These are phyloP conservation scores for Linderina pennispora DNA, from an alignment of 192 early-diverging fungal genomes.

Conservation along the genomic window DNA sequence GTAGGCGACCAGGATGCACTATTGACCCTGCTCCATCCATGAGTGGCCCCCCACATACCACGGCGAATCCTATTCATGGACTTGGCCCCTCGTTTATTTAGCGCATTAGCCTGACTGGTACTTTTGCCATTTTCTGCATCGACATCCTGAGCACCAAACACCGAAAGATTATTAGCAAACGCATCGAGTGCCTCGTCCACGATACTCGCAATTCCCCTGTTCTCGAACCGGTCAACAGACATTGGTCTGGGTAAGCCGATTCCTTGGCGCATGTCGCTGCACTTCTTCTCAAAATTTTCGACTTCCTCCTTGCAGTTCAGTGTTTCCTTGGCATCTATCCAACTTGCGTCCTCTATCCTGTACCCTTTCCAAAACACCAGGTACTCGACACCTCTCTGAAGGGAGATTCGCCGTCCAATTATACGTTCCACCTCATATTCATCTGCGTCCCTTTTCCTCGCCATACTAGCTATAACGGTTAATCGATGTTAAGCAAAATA, in stretches of 20 bases:
- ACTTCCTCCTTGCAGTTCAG: background rate
- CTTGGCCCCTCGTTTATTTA: no score
- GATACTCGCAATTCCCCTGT: background rate
- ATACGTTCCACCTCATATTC: background rate
- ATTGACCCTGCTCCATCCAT: no score
- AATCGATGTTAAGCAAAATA: no score
- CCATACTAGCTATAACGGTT: no score
- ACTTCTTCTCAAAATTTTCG: background rate
- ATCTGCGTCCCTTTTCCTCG: background rate
- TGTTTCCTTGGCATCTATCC: background rate
- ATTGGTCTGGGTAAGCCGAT: background rate
- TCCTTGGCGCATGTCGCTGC: no score
- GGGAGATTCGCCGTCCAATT: background rate
- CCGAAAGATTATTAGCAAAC: no score
- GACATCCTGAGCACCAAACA: no score
- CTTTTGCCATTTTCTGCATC: no score
- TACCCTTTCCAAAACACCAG: background rate
- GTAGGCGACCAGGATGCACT: background rate
- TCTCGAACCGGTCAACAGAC: background rate
- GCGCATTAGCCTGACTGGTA: no score
- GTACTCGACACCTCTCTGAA: background rate
- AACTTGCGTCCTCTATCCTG: background rate
- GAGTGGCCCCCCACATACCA: no score
- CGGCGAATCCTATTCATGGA: no score
- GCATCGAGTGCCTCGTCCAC: background rate